Percentiles rank a stretch among this genome's conserved stretches.
These are phyloP conservation scores for Cystobasidium pallidum DNA, from an alignment of 1,284 basidiomycete species.

Conservation along the genomic window DNA sequence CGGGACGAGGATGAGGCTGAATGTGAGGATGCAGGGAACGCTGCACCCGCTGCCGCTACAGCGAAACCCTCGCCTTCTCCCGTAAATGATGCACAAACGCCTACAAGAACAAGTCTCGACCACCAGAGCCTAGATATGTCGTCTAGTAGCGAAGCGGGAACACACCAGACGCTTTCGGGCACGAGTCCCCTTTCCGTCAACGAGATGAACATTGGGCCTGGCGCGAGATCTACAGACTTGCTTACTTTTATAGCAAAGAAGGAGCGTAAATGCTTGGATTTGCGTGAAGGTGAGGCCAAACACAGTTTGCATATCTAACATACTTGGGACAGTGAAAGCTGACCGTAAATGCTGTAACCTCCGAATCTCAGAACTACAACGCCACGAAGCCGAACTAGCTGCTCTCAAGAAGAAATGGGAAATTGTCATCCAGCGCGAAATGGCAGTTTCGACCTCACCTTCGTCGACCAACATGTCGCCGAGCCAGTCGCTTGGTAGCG, in stretches of 20 bases:
- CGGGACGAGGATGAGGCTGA: constrained; percentile 14
- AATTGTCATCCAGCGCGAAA: constrained; percentile 46
- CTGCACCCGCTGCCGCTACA: neutral
- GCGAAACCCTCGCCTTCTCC: neutral
- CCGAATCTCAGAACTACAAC: constrained; percentile 53
- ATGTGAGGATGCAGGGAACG: neutral
- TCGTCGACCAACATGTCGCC: constrained; percentile 23
- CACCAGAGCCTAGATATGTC: constrained; percentile 2
- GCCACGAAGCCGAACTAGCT: constrained; percentile 50
- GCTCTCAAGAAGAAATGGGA: constrained; percentile 52
- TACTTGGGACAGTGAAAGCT: no score
- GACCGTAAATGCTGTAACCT: no score
- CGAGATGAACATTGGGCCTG: constrained; percentile 11
- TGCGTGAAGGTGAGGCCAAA: constrained; percentile 53
- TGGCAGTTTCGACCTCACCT: constrained; percentile 26
- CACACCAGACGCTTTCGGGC: neutral
- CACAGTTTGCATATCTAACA: neutral
- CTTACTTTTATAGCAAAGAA: constrained; percentile 56
- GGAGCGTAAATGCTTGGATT: constrained; percentile 55
- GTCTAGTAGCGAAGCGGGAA: neutral
- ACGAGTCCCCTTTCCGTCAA: constrained; percentile 8
- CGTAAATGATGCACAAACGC: neutral
- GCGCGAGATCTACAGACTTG: constrained; percentile 50
- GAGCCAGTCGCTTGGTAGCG: neutral
- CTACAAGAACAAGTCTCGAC: neutral